A percentile compares a stretch with the other conserved stretches of the same genome.
These are phyloP conservation scores for Capsicum chinense DNA, from an alignment of 257 asterid genomes.

Conservation along the genomic window DNA sequence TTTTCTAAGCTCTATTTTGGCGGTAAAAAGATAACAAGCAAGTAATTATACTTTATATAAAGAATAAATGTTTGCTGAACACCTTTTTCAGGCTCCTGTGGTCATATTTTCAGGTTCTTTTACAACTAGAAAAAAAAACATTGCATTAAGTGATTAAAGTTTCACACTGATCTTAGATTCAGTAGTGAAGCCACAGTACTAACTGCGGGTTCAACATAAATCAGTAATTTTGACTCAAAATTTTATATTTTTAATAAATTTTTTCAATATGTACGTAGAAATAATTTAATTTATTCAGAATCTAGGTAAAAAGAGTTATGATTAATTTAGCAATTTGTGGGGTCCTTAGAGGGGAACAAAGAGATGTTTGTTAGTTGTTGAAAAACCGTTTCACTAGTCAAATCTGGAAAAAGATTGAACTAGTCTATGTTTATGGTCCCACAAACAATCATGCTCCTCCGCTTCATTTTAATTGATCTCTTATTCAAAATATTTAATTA, in stretches of 20 bases:
- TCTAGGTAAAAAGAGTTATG: no score
- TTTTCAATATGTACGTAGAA: background rate
- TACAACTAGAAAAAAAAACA: no score
- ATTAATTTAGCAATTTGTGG: background rate
- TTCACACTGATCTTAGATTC: no score
- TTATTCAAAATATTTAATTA: no score
- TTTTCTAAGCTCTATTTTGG: background rate
- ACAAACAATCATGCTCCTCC: no score
- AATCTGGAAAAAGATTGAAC: background rate
- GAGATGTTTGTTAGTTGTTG: background rate
- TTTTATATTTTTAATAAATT: background rate
- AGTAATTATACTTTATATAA: background rate
- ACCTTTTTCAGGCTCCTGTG: background rate
- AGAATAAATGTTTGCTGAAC: background rate
- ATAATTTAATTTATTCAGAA: background rate
- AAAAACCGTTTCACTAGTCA: background rate
- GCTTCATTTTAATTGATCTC: no score
- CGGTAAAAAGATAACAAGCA: background rate
- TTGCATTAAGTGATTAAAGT: background rate
- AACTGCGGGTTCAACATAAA: no score
- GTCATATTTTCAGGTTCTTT: background rate
- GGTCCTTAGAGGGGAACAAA: background rate
- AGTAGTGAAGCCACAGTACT: no score
- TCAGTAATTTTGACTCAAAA: background rate
- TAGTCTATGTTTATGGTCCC: slow-evolving; percentile 9